These are phyloP conservation scores for Speleostelium caveatum DNA, from an alignment of 78 protist species.

Conservation along the genomic window DNA sequence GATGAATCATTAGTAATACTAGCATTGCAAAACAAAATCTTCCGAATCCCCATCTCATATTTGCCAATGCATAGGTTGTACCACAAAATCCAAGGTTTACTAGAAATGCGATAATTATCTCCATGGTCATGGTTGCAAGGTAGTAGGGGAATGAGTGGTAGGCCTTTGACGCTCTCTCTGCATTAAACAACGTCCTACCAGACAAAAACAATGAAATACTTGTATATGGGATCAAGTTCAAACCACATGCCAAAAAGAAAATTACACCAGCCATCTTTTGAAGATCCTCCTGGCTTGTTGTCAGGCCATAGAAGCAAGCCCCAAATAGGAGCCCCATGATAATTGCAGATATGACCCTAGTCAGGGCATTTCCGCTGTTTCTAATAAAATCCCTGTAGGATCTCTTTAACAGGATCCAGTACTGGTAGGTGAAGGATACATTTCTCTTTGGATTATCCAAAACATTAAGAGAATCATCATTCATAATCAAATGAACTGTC, in stretches of 20 bases:
- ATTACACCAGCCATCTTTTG: conserved; percentile 52
- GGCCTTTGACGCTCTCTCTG: conserved; percentile 50
- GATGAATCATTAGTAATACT: conserved; percentile 43
- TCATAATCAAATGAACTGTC: too few species aligned
- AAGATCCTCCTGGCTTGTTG: conserved; percentile 8
- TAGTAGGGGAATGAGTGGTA: conserved; percentile 65
- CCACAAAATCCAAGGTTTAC: conserved; percentile 48
- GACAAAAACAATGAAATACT: conserved; percentile 28
- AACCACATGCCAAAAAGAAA: conserved; percentile 17
- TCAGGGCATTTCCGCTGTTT: conserved; percentile 27
- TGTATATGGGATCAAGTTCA: conserved; percentile 37
- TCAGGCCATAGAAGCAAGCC: conserved; percentile 46
- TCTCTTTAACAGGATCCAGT: neutral
- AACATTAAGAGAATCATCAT: too few species aligned
- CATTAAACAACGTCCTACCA: conserved; percentile 32
- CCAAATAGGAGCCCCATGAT: conserved; percentile 49
- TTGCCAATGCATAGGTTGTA: conserved; percentile 54
- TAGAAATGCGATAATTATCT: neutral
- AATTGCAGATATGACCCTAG: conserved; percentile 4
- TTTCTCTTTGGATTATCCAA: too few species aligned
- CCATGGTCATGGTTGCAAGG: conserved; percentile 24
- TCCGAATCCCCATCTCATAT: conserved; percentile 21
- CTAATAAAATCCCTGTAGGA: conserved; percentile 24
- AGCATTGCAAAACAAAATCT: conserved; percentile 52
- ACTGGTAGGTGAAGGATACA: conserved; percentile 10